Evolutionary conservation across 495 filamentous ascomycete species (phyloP).

Genomic region (Penicillium ucsense): DNA sequence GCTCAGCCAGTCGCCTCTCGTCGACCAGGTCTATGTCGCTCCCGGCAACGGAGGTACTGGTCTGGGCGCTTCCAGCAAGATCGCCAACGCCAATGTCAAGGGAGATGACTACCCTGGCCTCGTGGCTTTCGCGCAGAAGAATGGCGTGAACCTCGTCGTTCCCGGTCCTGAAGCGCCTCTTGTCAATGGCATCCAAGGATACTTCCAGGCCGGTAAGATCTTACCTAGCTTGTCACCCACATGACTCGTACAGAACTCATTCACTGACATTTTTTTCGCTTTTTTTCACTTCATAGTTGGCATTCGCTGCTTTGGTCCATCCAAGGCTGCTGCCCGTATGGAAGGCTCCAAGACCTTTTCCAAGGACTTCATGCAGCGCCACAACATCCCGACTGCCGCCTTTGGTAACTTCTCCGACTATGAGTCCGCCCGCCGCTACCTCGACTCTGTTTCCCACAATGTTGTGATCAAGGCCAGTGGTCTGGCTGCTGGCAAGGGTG

Average conservation of each 20-base stretch:
- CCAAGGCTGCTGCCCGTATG: conserved; percentile 75
- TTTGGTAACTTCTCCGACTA: conserved; percentile 86
- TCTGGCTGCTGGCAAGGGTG: conserved; percentile 84
- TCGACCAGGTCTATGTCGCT: conserved; percentile 39
- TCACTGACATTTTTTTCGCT: conserved; percentile 7
- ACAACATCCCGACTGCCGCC: conserved; percentile 80
- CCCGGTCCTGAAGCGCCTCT: conserved; percentile 89
- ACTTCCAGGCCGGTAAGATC: conserved; percentile 55
- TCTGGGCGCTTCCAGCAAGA: conserved; percentile 48
- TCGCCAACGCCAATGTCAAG: conserved; percentile 61
- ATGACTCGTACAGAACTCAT: too few species aligned
- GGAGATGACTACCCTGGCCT: conserved; percentile 69
- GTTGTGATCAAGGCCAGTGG: conserved; percentile 88
- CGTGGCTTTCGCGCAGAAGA: conserved; percentile 60
- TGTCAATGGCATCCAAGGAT: conserved; percentile 80
- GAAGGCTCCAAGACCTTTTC: conserved; percentile 95
- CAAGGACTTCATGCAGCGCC: conserved; percentile 94
- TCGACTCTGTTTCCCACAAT: conserved; percentile 62
- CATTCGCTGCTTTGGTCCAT: conserved; percentile 81
- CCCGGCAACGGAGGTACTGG: conserved; percentile 88
- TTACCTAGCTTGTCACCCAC: too few species aligned
- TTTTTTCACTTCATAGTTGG: conserved; percentile 36
- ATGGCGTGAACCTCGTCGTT: conserved; percentile 73
- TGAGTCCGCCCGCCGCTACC: conserved; percentile 62
- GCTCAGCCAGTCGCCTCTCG: conserved; percentile 64